Conservation (phyloP, 768 basidiomycete genomes). For the Suillus brevipes region DNA sequence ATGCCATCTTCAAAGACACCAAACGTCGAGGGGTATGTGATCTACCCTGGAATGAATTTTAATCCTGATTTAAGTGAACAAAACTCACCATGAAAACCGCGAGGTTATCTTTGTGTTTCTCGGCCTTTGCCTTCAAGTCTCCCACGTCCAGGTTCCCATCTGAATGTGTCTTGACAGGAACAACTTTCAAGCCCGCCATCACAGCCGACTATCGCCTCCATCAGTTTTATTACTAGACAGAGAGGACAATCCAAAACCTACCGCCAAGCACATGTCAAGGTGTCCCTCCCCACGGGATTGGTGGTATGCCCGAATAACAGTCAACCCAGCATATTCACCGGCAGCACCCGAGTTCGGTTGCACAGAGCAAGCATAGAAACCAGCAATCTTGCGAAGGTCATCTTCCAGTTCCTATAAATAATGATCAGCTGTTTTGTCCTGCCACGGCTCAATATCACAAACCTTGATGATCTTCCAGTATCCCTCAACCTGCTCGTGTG, state of each 20-base stretch:
- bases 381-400: conserved; percentile 92
- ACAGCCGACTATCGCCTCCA: conserved; percentile 72
- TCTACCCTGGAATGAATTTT: conserved; percentile 43
- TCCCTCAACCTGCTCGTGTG: conserved; percentile 84
- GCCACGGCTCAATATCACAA: conserved; percentile 6
- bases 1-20: conserved; percentile 97
- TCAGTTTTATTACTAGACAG: conserved; percentile 15
- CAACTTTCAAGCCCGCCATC: conserved; percentile 97
- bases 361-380: conserved; percentile 94
- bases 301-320: conserved; percentile 92
- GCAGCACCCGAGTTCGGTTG: conserved; percentile 99
- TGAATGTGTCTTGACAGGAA: conserved; percentile 82
- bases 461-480: conserved; percentile 83
- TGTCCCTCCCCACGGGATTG: conserved; percentile 83
- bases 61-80: conserved; percentile 16
- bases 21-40: conserved; percentile 96
- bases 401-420: conserved; percentile 77
- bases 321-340: conserved; percentile 96
- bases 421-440: conserved; percentile 12
- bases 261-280: conserved; percentile 89
- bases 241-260: conserved; percentile 39
- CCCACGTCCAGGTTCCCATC: conserved; percentile 89
- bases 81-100: conserved; percentile 89
- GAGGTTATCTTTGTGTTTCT: conserved; percentile 86
- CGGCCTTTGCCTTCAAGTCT: conserved; percentile 85